Evolutionary conservation across 352 stramenopile genomes (phyloP).

Genomic region (Globisporangium nodosum): DNA sequence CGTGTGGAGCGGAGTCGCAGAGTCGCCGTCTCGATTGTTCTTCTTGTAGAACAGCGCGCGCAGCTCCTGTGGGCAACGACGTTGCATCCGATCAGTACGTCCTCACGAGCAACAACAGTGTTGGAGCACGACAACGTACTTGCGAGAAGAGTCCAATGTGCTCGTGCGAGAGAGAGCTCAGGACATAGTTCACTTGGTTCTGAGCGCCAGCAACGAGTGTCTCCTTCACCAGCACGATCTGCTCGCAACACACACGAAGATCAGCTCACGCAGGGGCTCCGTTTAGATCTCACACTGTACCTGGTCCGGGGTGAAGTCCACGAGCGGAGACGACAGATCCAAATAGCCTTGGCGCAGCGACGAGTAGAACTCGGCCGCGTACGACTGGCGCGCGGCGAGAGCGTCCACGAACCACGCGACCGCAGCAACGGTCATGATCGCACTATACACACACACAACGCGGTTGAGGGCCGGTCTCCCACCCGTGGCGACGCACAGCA

Average conservation of each 20-base stretch:
- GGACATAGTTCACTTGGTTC: slow-evolving; percentile 85
- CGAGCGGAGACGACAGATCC: slow-evolving; percentile 67
- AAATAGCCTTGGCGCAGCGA: slow-evolving; percentile 79
- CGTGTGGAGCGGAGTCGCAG: slow-evolving; percentile 57
- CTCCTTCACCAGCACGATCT: slow-evolving; percentile 79
- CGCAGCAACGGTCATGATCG: slow-evolving; percentile 55
- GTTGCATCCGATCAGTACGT: not conserved
- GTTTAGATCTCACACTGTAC: slow-evolving; percentile 18
- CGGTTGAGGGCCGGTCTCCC: not conserved
- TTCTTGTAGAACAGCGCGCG: slow-evolving; percentile 71
- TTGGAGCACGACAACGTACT: slow-evolving; percentile 16
- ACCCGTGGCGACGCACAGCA: not conserved
- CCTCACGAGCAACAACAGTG: not conserved
- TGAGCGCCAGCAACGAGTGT: slow-evolving; percentile 66
- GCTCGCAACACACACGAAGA: not conserved
- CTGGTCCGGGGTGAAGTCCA: slow-evolving; percentile 85
- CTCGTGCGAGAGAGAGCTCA: slow-evolving; percentile 69
- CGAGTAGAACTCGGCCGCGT: slow-evolving; percentile 80
- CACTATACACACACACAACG: slow-evolving; percentile 17
- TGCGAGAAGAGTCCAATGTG: slow-evolving; percentile 74
- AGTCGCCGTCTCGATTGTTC: slow-evolving; percentile 22
- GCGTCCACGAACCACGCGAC: slow-evolving; percentile 66
- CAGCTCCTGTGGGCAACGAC: slow-evolving; percentile 42
- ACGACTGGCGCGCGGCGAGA: slow-evolving; percentile 72
- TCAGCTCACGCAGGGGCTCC: not conserved